A percentile compares a stretch with the other conserved stretches of the same genome.
These are phyloP conservation scores for Avena eriantha DNA, from an alignment of 176 grass and related monocot genomes.

Conservation along the genomic window DNA sequence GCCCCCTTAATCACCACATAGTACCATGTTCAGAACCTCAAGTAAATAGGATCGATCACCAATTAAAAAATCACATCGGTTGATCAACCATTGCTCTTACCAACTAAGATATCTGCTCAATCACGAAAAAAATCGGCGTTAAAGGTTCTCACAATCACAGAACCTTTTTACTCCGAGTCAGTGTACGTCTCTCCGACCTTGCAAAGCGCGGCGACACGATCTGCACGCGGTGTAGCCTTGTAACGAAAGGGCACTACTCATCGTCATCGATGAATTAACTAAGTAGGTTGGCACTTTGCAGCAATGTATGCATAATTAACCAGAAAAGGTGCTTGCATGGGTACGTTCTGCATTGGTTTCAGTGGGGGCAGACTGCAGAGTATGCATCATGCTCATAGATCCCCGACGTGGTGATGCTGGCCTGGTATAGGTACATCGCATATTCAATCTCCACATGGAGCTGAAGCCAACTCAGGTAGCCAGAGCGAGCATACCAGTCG, in stretches of 20 bases:
- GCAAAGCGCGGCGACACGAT: slow-evolving; percentile 19
- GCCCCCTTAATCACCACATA: too few relatives aligned
- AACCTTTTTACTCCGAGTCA: slow-evolving; percentile 35
- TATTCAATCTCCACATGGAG: slow-evolving; percentile 34
- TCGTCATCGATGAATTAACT: background rate
- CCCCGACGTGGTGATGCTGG: too few relatives aligned
- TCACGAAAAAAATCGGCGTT: too few relatives aligned
- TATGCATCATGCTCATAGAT: too few relatives aligned
- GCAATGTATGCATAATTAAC: slow-evolving; percentile 10
- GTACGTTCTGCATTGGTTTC: background rate
- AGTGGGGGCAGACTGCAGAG: too few relatives aligned
- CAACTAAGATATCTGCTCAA: too few relatives aligned
- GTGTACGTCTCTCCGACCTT: slow-evolving; percentile 14
- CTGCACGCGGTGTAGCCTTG: slow-evolving; percentile 19
- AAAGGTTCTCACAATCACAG: too few relatives aligned
- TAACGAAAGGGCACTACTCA: background rate
- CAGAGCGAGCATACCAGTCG: background rate
- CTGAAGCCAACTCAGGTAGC: background rate
- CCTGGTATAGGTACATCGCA: background rate
- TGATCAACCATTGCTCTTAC: too few relatives aligned
- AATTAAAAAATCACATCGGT: too few relatives aligned
- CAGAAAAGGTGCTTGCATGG: background rate
- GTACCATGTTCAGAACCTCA: too few relatives aligned
- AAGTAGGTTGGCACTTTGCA: background rate
- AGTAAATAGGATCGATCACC: too few relatives aligned